These are phyloP conservation scores for Backusella australiensis DNA, from an alignment of 192 early-diverging fungal genomes.

Conservation along the genomic window DNA sequence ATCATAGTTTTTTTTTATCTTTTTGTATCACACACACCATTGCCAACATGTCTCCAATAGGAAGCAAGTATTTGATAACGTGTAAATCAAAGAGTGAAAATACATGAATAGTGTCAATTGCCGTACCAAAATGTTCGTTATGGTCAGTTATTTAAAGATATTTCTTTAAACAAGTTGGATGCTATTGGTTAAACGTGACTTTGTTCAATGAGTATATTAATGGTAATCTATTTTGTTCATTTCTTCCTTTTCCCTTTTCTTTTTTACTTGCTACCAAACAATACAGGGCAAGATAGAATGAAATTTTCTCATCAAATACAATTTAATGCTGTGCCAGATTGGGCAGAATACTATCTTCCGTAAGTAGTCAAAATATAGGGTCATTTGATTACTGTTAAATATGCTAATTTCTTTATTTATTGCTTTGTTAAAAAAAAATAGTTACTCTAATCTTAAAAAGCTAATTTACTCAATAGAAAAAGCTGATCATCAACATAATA, in stretches of 20 bases:
- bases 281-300: slow-evolving; percentile 43
- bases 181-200: background rate
- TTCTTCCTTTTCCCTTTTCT: background rate
- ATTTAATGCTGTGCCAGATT: slow-evolving; percentile 76
- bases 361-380: slow-evolving; percentile 25
- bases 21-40: background rate
- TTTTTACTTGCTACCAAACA: background rate
- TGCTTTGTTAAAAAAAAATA: slow-evolving; percentile 3
- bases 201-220: background rate
- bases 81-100: background rate
- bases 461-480: slow-evolving; percentile 76
- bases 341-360: slow-evolving; percentile 64
- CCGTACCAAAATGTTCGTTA: background rate
- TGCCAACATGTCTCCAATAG: background rate
- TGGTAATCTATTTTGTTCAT: background rate
- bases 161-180: background rate
- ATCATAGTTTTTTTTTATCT: background rate
- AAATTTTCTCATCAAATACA: slow-evolving; percentile 85
- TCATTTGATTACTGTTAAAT: background rate
- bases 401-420: background rate
- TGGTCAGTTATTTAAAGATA: background rate
- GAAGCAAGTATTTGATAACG: background rate
- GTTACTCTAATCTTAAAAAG: slow-evolving; percentile 77
- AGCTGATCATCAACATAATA: slow-evolving; percentile 17
- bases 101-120: background rate